Evolutionary conservation across 2,329 filamentous ascomycete genomes (phyloP).

Genomic region (Aspergillus sp.): DNA sequence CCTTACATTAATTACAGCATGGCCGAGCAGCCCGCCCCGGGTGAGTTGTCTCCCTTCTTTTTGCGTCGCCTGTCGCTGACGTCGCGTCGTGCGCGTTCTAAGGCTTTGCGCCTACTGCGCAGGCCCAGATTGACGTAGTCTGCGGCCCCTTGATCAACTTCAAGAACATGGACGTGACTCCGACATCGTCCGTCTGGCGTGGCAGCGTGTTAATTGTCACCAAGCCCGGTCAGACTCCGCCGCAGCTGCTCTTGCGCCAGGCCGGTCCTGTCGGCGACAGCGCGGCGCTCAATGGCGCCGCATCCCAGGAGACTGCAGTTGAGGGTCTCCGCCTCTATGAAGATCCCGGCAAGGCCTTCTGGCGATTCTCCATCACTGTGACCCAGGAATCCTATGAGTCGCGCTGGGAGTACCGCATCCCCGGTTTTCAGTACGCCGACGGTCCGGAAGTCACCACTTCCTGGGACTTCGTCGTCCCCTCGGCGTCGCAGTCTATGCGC

Average conservation of each 20-base stretch:
- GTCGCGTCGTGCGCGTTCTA: background rate
- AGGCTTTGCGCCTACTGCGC: slow-evolving; percentile 17
- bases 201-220: slow-evolving; percentile 85
- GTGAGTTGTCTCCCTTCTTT: background rate
- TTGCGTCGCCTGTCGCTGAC: background rate
- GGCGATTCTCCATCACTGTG: slow-evolving; percentile 58
- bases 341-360: slow-evolving; percentile 59
- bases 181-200: slow-evolving; percentile 59
- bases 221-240: slow-evolving; percentile 64
- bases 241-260: slow-evolving; percentile 54
- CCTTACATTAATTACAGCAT: background rate
- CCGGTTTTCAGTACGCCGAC: slow-evolving; percentile 62
- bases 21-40: slow-evolving; percentile 1
- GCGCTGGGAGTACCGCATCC: slow-evolving; percentile 76
- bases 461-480: slow-evolving; percentile 57
- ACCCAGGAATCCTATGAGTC: slow-evolving; percentile 72
- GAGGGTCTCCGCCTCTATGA: slow-evolving; percentile 59
- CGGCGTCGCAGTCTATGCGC: slow-evolving; percentile 63
- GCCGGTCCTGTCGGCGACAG: slow-evolving; percentile 31
- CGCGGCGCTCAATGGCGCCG: slow-evolving; percentile 14
- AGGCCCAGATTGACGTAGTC: slow-evolving; percentile 40
- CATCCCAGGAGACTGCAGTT: slow-evolving; percentile 31
- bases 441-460: slow-evolving; percentile 55
- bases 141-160: slow-evolving; percentile 52
- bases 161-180: slow-evolving; percentile 44